Evolutionary conservation across 208 protist species (phyloP).

Genomic region (Leishmania guyanensis): DNA sequence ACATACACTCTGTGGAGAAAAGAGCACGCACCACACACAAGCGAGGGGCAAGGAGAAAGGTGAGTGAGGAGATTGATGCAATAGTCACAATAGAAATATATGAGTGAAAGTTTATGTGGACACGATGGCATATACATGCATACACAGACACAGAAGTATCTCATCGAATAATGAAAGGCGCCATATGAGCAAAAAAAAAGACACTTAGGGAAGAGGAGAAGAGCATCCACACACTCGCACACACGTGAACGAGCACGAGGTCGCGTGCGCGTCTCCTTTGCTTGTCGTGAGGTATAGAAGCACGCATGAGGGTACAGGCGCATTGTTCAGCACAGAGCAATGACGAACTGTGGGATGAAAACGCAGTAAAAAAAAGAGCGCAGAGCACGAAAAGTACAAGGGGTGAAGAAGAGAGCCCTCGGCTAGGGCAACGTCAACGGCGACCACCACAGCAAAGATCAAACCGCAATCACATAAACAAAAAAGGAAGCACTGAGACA

Average conservation of each 20-base stretch:
- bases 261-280: neutral
- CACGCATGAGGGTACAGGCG: neutral
- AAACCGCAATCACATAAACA: neutral
- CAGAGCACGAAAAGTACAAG: neutral
- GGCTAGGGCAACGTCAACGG: neutral
- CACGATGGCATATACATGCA: neutral
- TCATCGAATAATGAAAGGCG: neutral
- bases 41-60: conserved; percentile 1
- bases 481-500: neutral
- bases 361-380: neutral
- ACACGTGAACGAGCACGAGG: neutral
- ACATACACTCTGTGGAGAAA: neutral
- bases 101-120: neutral
- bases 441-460: neutral
- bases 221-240: neutral
- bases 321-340: neutral
- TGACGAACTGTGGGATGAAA: neutral
- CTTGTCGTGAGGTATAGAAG: neutral
- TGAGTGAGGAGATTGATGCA: neutral
- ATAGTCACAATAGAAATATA: neutral
- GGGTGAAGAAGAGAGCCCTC: neutral
- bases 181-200: neutral
- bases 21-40: conserved; percentile 6
- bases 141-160: neutral
- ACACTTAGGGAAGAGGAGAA: conserved; percentile 2